Conservation (phyloP, 805 yeast genomes). For the Candida piceae region DNA sequence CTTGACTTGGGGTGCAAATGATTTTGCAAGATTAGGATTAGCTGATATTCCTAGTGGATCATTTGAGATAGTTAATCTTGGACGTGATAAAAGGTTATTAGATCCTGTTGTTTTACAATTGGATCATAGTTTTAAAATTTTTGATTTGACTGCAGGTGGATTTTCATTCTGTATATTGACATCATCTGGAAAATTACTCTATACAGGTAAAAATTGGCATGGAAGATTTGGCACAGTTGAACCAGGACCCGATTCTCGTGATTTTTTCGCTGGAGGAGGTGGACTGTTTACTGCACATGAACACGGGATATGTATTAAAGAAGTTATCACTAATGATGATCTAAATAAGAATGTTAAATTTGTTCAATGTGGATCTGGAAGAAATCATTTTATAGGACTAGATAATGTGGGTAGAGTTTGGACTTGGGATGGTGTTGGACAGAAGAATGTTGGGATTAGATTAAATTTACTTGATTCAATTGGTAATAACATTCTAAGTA, state of each 20-base stretch:
- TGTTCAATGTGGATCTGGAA: slow-evolving; percentile 52
- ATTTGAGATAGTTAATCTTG: slow-evolving; percentile 12
- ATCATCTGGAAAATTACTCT: slow-evolving; percentile 48
- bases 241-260: slow-evolving; percentile 38
- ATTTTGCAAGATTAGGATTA: slow-evolving; percentile 42
- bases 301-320: slow-evolving; percentile 8
- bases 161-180: slow-evolving; percentile 57
- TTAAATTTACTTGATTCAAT: slow-evolving; percentile 33
- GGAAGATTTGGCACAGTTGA: slow-evolving; percentile 32
- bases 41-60: slow-evolving; percentile 3
- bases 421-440: slow-evolving; percentile 54
- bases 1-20: slow-evolving; percentile 47
- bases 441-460: slow-evolving; percentile 36
- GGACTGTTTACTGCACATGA: not conserved
- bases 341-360: slow-evolving; percentile 28
- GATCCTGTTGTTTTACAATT: slow-evolving; percentile 24
- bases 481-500: slow-evolving; percentile 2
- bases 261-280: slow-evolving; percentile 11
- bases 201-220: slow-evolving; percentile 42
- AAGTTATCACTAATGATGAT: slow-evolving; percentile 8
- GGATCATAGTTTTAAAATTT: slow-evolving; percentile 22
- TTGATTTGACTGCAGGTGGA: slow-evolving; percentile 60
- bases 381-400: slow-evolving; percentile 59
- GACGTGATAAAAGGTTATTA: slow-evolving; percentile 7
- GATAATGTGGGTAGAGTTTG: slow-evolving; percentile 45